Conservation (phyloP, 129 eudicot species). For the Kitagawia praeruptora region DNA sequence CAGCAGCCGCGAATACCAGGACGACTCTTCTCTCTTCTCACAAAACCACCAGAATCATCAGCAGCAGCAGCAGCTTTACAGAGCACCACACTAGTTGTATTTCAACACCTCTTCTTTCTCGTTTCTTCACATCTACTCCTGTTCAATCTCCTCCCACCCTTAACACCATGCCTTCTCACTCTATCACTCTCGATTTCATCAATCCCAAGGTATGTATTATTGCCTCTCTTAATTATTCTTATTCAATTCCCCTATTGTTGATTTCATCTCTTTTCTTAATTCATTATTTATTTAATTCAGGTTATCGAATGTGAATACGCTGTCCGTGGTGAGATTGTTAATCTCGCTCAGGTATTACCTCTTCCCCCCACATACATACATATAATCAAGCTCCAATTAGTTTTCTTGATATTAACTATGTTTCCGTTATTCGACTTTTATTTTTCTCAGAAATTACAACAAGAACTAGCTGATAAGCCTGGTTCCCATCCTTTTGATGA, state of each 20-base stretch:
- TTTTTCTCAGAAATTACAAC: conserved; percentile 56
- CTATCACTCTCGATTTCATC: conserved; percentile 47
- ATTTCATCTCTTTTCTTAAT: background rate
- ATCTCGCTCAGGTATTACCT: conserved; percentile 63
- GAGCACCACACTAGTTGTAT: background rate
- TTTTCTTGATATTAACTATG: background rate
- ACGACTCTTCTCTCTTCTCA: background rate
- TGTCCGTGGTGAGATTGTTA: conserved; percentile 95
- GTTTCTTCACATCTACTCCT: conserved; percentile 17
- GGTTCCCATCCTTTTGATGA: conserved; percentile 89
- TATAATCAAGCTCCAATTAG: background rate
- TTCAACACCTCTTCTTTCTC: conserved; percentile 11
- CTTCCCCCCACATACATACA: too few species aligned
- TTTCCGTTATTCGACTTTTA: background rate
- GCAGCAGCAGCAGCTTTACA: background rate
- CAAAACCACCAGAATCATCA: background rate
- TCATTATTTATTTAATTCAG: too few species aligned
- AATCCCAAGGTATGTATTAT: conserved; percentile 61
- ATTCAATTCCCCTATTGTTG: too few species aligned
- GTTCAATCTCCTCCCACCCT: conserved; percentile 18
- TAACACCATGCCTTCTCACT: conserved; percentile 27
- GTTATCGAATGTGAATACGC: conserved; percentile 96
- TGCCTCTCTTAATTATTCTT: too few species aligned
- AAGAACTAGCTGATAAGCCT: conserved; percentile 65
- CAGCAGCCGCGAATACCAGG: background rate